Percentiles rank a stretch among this genome's conserved stretches.
These are phyloP conservation scores for Linnemannia hyalina DNA, from an alignment of 192 early-diverging fungal genomes.

Conservation along the genomic window DNA sequence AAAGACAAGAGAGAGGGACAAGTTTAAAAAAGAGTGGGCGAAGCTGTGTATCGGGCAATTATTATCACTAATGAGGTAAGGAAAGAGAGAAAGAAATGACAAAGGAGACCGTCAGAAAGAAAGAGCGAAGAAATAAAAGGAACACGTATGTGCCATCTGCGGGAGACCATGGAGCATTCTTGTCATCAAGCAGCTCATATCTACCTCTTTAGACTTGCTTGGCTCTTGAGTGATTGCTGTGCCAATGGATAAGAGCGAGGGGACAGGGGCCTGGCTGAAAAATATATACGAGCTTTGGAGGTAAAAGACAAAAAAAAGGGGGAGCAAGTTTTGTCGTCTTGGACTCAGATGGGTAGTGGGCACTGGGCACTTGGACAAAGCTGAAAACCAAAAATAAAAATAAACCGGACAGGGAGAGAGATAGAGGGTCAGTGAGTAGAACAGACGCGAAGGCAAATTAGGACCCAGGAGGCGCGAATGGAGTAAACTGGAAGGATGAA, in stretches of 20 bases:
- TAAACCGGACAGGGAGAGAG: neutral
- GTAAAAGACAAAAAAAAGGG: neutral
- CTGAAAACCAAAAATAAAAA: neutral
- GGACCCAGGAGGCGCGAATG: conserved; percentile 1
- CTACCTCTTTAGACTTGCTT: neutral
- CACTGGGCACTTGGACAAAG: neutral
- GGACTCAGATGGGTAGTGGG: neutral
- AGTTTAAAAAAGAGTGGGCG: conserved; percentile 3
- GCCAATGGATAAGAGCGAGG: conserved; percentile 1
- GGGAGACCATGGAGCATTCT: neutral
- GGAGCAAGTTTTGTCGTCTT: neutral
- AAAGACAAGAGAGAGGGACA: neutral
- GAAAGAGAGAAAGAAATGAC: neutral
- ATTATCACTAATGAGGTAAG: neutral
- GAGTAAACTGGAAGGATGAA: conserved; percentile 1
- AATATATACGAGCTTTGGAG: neutral
- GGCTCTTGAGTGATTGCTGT: neutral
- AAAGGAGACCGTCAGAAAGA: neutral
- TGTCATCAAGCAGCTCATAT: neutral
- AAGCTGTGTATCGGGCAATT: conserved; percentile 10
- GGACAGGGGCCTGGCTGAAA: neutral
- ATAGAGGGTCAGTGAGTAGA: neutral
- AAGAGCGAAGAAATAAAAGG: neutral
- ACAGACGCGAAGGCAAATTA: conserved; percentile 3
- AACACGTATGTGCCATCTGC: neutral